Base-by-base conservation (phyloP, 1,284 basidiomycete genomes). In the Baeospora myosura region DNA sequence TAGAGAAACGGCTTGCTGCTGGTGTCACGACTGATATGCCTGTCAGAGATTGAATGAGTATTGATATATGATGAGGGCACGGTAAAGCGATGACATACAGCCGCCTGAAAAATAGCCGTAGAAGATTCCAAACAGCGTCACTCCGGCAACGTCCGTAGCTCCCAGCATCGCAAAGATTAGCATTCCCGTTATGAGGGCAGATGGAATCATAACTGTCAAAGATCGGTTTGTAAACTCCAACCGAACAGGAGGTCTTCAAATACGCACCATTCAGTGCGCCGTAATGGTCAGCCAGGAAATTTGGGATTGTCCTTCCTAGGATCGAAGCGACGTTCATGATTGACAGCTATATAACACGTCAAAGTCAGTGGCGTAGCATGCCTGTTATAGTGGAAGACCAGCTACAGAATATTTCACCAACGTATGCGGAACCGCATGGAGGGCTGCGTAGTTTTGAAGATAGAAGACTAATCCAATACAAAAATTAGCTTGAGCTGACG, bases 71-170 rank as follows among this genome's bases (percentile, higher is more conserved):
- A 4, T 8, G 14, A 4, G 18, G 18, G 21, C 11, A 6, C 6
- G n/a, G n/a, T n/a, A n/a, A 6, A 34, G 14, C 26, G 26, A 28
- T 14, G 35, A 55, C 63, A 49, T 48, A 70, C 69, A 59, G 54
- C 64, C 68, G 36, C 68, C 68, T n/a, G 68, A 67, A 47, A 70
- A 69, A 55, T 69, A 68, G 2, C 71, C 71, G 47, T 70, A 74
- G 40, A 69, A 58, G 22, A 71, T 52, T 5, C 57, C 65, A 51
- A 74, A 71, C 4, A 57, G 52, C 3, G 63, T 52, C 6, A 68
- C 58, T 6, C 68, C 69, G 2, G 49, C 55, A 25, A 62, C 45
- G 38, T 48, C 64, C 3, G 57, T 61, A 1, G 65, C 66, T 12
- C 63, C 68, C 43, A 71, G 61, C 57, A 72, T 59, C 11, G 59